phyloP scores from a whole-genome alignment of 805 yeast species.

The Priceomyces melissophilus region DNA sequence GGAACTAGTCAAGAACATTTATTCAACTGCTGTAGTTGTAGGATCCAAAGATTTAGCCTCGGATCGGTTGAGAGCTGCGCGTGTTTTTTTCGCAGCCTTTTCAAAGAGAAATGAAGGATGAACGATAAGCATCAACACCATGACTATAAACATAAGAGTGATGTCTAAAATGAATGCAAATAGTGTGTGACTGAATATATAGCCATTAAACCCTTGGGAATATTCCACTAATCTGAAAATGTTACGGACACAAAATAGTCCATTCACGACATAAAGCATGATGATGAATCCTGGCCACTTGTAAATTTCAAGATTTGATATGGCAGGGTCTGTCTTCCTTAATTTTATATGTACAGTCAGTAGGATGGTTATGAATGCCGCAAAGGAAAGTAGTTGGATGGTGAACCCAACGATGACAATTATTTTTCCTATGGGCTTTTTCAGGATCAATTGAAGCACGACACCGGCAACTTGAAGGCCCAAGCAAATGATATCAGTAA shows the following conservation, averaged over 20 bases:
- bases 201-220: slow-evolving; percentile 23
- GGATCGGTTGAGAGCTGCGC: background rate
- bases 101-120: slow-evolving; percentile 1
- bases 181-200: slow-evolving; percentile 19
- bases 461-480: slow-evolving; percentile 24
- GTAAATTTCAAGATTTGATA: background rate
- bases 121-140: background rate
- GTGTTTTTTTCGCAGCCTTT: slow-evolving; percentile 3
- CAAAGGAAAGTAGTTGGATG: slow-evolving; percentile 28
- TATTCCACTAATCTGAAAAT: slow-evolving; percentile 27
- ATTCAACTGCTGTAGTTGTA: no score
- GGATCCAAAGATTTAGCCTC: no score
- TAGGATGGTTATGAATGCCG: slow-evolving; percentile 14
- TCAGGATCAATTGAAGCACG: slow-evolving; percentile 21
- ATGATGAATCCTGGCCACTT: background rate
- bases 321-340: background rate
- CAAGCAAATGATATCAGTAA: slow-evolving; percentile 26
- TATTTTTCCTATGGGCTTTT: background rate
- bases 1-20: no score
- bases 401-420: slow-evolving; percentile 12
- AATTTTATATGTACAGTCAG: background rate
- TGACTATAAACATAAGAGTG: slow-evolving; percentile 14
- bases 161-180: slow-evolving; percentile 26
- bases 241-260: slow-evolving; percentile 24
- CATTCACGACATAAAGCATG: slow-evolving; percentile 4